Percentiles rank a stretch among this genome's conserved stretches.
Conservation (phyloP, 83 land plant species). For the Picea abies region DNA sequence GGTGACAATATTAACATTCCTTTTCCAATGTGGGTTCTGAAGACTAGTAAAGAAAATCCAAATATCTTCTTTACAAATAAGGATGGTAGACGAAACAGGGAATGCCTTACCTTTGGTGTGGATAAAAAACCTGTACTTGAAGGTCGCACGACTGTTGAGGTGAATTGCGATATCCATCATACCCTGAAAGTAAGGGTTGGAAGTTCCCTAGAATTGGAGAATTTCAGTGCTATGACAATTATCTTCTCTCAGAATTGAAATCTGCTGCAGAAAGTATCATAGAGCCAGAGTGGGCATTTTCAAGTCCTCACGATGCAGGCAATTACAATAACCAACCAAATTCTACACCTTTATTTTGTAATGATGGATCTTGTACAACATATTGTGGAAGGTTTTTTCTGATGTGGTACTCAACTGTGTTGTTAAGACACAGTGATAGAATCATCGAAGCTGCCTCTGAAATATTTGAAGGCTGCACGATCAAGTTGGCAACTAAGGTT, state of each 20-base stretch:
- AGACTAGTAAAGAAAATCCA: constrained; percentile 66
- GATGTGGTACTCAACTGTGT: constrained; percentile 72
- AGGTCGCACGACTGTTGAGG: constrained; percentile 80
- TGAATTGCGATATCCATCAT: constrained; percentile 86
- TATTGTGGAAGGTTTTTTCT: constrained; percentile 68
- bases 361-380: constrained; percentile 47
- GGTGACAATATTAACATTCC: constrained; percentile 87
- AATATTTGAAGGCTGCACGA: constrained; percentile 50
- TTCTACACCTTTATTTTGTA: constrained; percentile 60
- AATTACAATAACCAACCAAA: constrained; percentile 59
- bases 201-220: constrained; percentile 84
- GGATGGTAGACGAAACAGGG: constrained; percentile 9
- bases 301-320: constrained; percentile 64
- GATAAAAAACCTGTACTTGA: constrained; percentile 73
- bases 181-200: constrained; percentile 75
- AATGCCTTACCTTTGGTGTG: constrained; percentile 80
- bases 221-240: constrained; percentile 91
- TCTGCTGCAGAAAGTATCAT: constrained; percentile 46
- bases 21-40: constrained; percentile 83
- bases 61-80: constrained; percentile 86
- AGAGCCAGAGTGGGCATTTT: constrained; percentile 55
- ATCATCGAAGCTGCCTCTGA: constrained; percentile 63
- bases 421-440: constrained; percentile 62
- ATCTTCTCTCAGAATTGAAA: constrained; percentile 53
- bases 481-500: constrained; percentile 73